Base-by-base conservation (phyloP, 257 asterid genomes). In the Fraxinus anomala region DNA sequence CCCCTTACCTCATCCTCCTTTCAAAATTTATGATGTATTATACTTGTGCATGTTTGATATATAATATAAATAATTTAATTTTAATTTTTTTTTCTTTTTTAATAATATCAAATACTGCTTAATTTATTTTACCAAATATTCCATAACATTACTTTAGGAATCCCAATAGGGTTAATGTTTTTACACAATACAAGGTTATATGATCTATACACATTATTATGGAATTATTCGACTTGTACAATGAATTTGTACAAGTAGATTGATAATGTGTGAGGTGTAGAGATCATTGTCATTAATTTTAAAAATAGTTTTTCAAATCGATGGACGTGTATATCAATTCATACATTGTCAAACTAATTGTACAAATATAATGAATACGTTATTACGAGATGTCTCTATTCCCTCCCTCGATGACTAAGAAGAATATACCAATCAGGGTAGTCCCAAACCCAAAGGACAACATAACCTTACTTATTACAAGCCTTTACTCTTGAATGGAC, bases 381-480 rank as follows among this genome's bases (percentile, higher is more conserved):
- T 5, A 19, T 3, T 61, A 61, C 3, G 68, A 24, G 9, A 61
- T 61, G 13, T 61, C 9, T 61, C 1, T 23, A 1, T 6, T 9
- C 14, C 42, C 42, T 21, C 68, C 31, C 14, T 24, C 34, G 26
- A 63, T 63, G 9, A 63, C 26, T 26, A 63, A 10, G 16, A 63
- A 63, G 69, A 12, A 63, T 63, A 24, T 26, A 11, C 69, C 10
- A 2, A 26, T 26, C 17, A 26, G 73, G 72, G 74, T 61, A 69
- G 51, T 76, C 75, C 51, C 73, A 42, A 42, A 42, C 51, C 17
- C 17, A 12, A 0, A 42, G 51, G 51, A 42, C 51, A 12, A 42
- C 84, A 73, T 70, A 76, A 13, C 76, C 80, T 68, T 59, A 82
- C 66, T 82, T 79, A 77, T 80, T 80, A 54, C 77, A 9, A 19